Conservation (phyloP, 208 protist species). For the Trypanosoma congolense region DNA sequence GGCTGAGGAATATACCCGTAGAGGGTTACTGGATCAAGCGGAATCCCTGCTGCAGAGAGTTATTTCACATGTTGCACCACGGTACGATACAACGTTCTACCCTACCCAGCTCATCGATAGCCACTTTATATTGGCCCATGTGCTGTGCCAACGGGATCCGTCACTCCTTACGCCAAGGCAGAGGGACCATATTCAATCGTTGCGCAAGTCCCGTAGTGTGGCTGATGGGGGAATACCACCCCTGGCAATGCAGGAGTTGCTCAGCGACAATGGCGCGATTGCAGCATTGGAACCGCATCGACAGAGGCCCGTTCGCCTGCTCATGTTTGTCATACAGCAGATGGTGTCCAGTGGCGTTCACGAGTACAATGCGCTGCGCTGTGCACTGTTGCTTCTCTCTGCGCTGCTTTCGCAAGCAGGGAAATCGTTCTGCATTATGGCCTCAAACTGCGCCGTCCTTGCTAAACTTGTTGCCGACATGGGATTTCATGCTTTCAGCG, state of each 20-base stretch:
- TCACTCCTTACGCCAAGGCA: constrained; percentile 6
- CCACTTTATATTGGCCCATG: constrained; percentile 48
- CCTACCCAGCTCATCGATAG: constrained; percentile 45
- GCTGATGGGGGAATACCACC: not conserved
- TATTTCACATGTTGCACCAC: constrained; percentile 30
- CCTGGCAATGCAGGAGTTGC: not conserved
- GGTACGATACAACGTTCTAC: constrained; percentile 58
- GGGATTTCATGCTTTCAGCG: constrained; percentile 56
- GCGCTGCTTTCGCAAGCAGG: constrained; percentile 32
- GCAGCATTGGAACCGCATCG: constrained; percentile 7
- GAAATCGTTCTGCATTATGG: constrained; percentile 23
- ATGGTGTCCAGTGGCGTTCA: constrained; percentile 50
- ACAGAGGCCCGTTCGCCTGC: constrained; percentile 15
- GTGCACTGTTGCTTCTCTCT: constrained; percentile 54
- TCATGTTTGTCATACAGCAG: constrained; percentile 40
- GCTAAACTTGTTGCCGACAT: constrained; percentile 64
- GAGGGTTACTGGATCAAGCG: constrained; percentile 11
- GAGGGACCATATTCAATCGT: not conserved
- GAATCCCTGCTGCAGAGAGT: constrained; percentile 26
- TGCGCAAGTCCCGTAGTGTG: not conserved
- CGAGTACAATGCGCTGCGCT: constrained; percentile 53
- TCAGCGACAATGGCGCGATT: constrained; percentile 6
- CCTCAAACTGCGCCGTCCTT: constrained; percentile 41
- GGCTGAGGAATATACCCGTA: constrained; percentile 14
- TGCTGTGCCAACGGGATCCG: constrained; percentile 18